Evolutionary conservation across 2,329 filamentous ascomycete genomes (phyloP).

Genomic region (Penicillium sp.): DNA sequence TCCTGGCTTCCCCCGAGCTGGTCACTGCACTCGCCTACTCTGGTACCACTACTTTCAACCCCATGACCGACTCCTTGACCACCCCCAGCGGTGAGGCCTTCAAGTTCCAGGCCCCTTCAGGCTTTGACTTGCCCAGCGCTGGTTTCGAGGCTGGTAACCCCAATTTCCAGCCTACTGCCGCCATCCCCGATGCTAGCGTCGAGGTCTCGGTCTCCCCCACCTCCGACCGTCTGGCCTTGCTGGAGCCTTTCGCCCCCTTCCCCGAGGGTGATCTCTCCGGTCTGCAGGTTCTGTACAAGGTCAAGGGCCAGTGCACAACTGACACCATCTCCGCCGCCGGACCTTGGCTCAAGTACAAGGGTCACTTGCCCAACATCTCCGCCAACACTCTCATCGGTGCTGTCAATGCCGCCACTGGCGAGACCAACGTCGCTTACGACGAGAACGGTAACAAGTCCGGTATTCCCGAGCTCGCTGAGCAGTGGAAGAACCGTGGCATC

Average conservation of each 20-base stretch:
- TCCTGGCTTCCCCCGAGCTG: constrained; percentile 92
- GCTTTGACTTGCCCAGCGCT: constrained; percentile 60
- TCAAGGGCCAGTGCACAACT: constrained; percentile 96
- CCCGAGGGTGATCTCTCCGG: constrained; percentile 70
- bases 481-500: constrained; percentile 73
- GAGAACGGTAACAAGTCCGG: constrained; percentile 65
- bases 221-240: constrained; percentile 85
- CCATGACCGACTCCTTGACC: constrained; percentile 78
- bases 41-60: constrained; percentile 92
- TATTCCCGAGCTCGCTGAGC: constrained; percentile 64
- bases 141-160: constrained; percentile 82
- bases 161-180: constrained; percentile 70
- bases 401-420: constrained; percentile 84
- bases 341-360: constrained; percentile 98
- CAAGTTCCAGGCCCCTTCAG: constrained; percentile 74
- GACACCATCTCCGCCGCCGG: constrained; percentile 95
- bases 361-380: constrained; percentile 94
- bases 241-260: constrained; percentile 88
- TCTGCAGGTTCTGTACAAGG: constrained; percentile 89
- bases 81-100: constrained; percentile 80
- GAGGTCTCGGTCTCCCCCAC: constrained; percentile 77
- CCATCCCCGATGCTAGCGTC: constrained; percentile 67
- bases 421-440: constrained; percentile 92
- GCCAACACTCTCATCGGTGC: constrained; percentile 97
- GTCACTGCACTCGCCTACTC: constrained; percentile 96